Evolutionary conservation across 2,329 filamentous ascomycete genomes (phyloP), one percentile per base, ranked within the genome.

Genomic region (Pseudomassariella vexata): DNA sequence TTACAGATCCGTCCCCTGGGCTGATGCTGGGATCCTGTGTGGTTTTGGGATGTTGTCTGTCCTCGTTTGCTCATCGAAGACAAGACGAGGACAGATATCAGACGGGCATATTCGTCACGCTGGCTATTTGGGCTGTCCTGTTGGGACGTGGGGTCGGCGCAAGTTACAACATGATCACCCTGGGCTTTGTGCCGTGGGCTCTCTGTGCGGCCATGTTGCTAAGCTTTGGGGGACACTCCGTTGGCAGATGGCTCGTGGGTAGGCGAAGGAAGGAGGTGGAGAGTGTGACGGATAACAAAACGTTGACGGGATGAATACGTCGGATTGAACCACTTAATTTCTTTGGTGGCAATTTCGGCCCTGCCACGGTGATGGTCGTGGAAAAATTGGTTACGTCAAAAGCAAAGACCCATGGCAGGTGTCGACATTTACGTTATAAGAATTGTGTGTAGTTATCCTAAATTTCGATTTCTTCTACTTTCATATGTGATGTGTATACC

Each of bases 171-270:
- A 30, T 39, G 16, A 35, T 50, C 18, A 37, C 44, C 15, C 32
- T 51, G 20, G 47, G 38, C 16, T 39, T 48, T 29, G 23, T 49
- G 12, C 47, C 49, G 1, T 48, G 47, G 44, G 45, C 46, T 5
- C 35, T 45, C 5, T 44, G 42, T 28, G 40, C 40, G 8, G 48
- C 46, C 5, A 50, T 50, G 39, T 24, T 47, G 11, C 44, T 40
- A 28, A 48, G 48, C 32, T 49, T 46, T 31, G 28, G 43, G 19
- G 42, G 35, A 12, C 45, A 48, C 19, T 28, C 29, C 30, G 23
- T 32, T 18, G 29, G 9, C 2, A 11, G 29, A 15, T 32, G 29
- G 29, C 29, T 32, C 5, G 14, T 24, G 6, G 10, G n/a, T 6
- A 23, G 29, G 12, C 29, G 20, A 9, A 4, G 12, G 9, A 15